These are phyloP conservation scores for Venustampulla echinocandica DNA, from an alignment of 495 filamentous ascomycete species.

Conservation along the genomic window DNA sequence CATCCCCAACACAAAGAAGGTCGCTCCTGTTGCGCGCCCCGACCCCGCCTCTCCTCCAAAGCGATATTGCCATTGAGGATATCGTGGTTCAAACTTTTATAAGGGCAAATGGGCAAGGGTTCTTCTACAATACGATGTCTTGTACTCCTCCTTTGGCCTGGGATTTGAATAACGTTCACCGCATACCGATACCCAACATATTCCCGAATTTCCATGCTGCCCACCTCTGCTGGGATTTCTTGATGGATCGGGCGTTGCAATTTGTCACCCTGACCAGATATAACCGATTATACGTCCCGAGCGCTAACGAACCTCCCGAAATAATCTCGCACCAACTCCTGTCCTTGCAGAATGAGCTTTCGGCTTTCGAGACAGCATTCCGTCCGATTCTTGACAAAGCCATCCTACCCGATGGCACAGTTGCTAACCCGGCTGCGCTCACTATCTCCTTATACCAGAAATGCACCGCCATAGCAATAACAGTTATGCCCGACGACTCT, in stretches of 20 bases:
- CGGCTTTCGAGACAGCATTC: conserved; percentile 12
- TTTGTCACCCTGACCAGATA: conserved; percentile 15
- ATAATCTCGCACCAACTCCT: not conserved
- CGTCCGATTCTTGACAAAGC: conserved; percentile 14
- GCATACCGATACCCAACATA: conserved; percentile 7
- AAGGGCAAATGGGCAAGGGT: conserved; percentile 21
- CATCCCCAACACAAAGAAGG: not conserved
- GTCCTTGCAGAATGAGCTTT: conserved; percentile 2
- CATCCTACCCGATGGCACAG: conserved; percentile 3
- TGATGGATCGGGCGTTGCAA: conserved; percentile 18
- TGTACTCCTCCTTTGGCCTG: conserved; percentile 18
- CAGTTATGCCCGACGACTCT: not conserved
- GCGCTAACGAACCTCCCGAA: conserved; percentile 1
- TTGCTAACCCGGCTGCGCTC: conserved; percentile 10
- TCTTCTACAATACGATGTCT: conserved; percentile 16
- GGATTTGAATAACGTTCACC: conserved; percentile 18
- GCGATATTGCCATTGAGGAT: conserved; percentile 18
- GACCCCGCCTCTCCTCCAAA: conserved; percentile 11
- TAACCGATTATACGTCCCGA: conserved; percentile 7
- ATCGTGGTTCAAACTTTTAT: conserved; percentile 39
- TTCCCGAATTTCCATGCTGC: conserved; percentile 15
- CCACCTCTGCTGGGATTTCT: conserved; percentile 20
- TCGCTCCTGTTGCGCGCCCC: conserved; percentile 8
- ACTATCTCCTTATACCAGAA: conserved; percentile 18
- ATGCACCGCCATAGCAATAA: conserved; percentile 5